Percentiles rank a stretch among this genome's conserved stretches.
These are phyloP conservation scores for Podila verticillata DNA, from an alignment of 192 early-diverging fungal genomes.

Conservation along the genomic window DNA sequence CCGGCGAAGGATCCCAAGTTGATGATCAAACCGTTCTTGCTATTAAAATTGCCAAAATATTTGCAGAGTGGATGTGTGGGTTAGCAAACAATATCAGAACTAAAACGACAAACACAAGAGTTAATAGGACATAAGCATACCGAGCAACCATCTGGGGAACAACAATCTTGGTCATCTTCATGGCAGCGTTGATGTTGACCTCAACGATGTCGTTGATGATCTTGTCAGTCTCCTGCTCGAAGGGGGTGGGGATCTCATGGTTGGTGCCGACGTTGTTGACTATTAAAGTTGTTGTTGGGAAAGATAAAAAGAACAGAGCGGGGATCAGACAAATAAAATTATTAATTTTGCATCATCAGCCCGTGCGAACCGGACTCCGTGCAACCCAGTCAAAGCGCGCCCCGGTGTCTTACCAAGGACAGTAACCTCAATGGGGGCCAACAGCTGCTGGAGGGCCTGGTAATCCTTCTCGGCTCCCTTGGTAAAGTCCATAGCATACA, in stretches of 20 bases:
- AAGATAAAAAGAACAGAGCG: neutral
- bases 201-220: conserved; percentile 79
- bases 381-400: conserved; percentile 25
- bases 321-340: neutral
- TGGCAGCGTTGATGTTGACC: conserved; percentile 86
- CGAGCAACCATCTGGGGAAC: conserved; percentile 81
- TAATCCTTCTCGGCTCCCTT: conserved; percentile 72
- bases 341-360: conserved; percentile 3
- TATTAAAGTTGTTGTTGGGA: conserved; percentile 39
- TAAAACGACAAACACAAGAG: neutral
- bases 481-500: conserved; percentile 85
- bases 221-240: conserved; percentile 77
- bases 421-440: conserved; percentile 67
- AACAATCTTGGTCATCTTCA: conserved; percentile 83
- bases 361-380: neutral
- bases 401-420: conserved; percentile 60
- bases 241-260: conserved; percentile 90
- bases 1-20: conserved; percentile 95
- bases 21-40: conserved; percentile 84
- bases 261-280: conserved; percentile 96
- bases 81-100: conserved; percentile 1
- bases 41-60: conserved; percentile 24
- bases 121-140: conserved; percentile 23
- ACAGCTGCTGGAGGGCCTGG: conserved; percentile 63
- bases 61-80: neutral